These are phyloP conservation scores for Coemansia sp. DNA, from an alignment of 192 early-diverging fungal genomes.

Conservation along the genomic window DNA sequence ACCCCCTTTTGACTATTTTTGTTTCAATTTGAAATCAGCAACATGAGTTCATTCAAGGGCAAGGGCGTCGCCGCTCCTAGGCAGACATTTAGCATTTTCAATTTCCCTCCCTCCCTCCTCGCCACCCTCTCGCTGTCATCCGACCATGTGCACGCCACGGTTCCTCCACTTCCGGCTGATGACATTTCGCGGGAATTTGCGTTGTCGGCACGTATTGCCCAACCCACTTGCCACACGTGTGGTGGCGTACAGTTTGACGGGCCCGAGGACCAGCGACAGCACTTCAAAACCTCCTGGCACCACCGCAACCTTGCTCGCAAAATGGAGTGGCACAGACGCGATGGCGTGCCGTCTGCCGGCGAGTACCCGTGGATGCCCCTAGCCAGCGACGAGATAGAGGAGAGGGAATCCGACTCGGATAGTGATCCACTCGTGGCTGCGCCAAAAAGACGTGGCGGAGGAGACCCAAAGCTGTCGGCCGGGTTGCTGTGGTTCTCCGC, in stretches of 20 bases:
- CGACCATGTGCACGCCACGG: no score
- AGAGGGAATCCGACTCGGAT: no score
- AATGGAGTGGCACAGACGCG: conserved; percentile 15
- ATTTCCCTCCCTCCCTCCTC: conserved; percentile 1
- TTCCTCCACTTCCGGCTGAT: no score
- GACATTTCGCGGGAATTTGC: conserved; percentile 9
- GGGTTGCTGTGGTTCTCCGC: conserved; percentile 34
- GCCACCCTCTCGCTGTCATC: background rate
- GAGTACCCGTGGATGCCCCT: conserved; percentile 39
- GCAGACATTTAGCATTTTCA: conserved; percentile 5
- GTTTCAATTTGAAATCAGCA: no score
- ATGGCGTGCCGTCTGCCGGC: background rate
- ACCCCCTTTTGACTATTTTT: no score
- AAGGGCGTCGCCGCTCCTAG: no score
- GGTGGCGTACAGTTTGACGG: conserved; percentile 35
- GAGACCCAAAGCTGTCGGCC: background rate
- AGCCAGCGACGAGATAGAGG: background rate
- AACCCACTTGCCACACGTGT: conserved; percentile 32
- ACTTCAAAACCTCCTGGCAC: conserved; percentile 25
- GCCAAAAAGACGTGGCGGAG: no score
- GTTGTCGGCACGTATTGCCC: conserved; percentile 16
- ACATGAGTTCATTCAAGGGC: no score
- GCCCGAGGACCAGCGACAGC: conserved; percentile 20
- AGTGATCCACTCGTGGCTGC: no score
- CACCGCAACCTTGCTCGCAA: conserved; percentile 20